Conservation (phyloP, 495 filamentous ascomycete species). For the Penicillium canescens region DNA sequence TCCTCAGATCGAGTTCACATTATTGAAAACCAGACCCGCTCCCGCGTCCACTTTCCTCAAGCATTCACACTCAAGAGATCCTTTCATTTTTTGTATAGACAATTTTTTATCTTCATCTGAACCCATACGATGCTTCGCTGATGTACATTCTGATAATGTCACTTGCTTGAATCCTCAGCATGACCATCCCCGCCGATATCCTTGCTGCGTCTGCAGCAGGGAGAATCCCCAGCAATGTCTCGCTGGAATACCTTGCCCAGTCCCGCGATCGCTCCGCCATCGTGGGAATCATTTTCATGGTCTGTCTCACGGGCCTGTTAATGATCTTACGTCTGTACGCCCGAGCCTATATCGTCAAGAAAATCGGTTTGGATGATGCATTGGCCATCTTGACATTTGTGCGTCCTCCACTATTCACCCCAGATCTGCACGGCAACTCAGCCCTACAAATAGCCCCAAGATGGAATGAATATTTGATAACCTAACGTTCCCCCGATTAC, state of each 20-base stretch:
- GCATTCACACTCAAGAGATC: neutral
- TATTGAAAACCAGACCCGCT: neutral
- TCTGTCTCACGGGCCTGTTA: constrained; percentile 30
- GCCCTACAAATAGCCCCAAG: no score
- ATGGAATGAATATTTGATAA: neutral
- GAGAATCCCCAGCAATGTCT: constrained; percentile 32
- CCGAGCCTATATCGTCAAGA: constrained; percentile 33
- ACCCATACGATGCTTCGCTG: neutral
- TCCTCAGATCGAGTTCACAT: neutral
- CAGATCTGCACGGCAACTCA: constrained; percentile 3
- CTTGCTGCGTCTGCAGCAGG: constrained; percentile 29
- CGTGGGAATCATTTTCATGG: constrained; percentile 40
- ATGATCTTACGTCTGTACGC: constrained; percentile 36
- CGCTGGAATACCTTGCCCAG: constrained; percentile 38
- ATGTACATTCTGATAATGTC: neutral
- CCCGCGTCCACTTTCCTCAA: neutral
- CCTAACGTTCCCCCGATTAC: neutral
- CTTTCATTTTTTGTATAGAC: neutral
- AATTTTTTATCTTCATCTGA: neutral
- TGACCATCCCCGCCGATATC: constrained; percentile 33
- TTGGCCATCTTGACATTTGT: constrained; percentile 39
- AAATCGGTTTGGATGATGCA: constrained; percentile 35
- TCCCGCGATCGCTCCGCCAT: constrained; percentile 38
- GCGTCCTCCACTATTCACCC: constrained; percentile 15
- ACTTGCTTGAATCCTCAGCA: constrained; percentile 14